These are phyloP conservation scores for Fraxinus velutina DNA, from an alignment of 305 asterid species.

Conservation along the genomic window DNA sequence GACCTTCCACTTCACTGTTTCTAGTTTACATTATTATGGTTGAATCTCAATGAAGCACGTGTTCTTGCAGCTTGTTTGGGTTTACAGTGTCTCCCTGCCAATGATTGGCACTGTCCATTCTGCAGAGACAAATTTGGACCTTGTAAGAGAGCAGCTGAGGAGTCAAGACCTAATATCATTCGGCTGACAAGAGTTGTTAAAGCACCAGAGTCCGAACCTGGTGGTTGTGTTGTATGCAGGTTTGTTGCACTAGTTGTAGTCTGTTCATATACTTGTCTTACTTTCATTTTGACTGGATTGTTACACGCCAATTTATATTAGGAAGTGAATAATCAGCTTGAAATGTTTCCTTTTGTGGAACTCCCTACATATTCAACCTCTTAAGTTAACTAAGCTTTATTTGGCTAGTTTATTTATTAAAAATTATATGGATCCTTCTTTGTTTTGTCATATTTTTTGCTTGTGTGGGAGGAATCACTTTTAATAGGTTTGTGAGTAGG, in stretches of 20 bases:
- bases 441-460: not conserved
- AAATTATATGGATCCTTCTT: not conserved
- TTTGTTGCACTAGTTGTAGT: conserved; percentile 30
- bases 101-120: conserved; percentile 72
- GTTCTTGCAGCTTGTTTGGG: conserved; percentile 80
- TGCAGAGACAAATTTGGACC: conserved; percentile 66
- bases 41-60: conserved; percentile 17
- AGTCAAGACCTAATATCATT: conserved; percentile 56
- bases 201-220: conserved; percentile 79
- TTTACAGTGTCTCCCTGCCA: conserved; percentile 44
- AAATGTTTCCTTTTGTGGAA: not conserved
- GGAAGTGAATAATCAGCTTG: conserved; percentile 3
- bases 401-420: not conserved
- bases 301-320: not conserved
- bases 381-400: not conserved
- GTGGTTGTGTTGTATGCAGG: conserved; percentile 99
- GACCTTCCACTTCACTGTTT: not conserved
- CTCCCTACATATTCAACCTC: not conserved
- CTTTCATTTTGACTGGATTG: conserved; percentile 1
- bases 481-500: not conserved
- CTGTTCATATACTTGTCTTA: not conserved
- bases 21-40: conserved; percentile 14
- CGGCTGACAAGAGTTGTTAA: conserved; percentile 83
- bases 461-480: not conserved
- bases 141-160: conserved; percentile 58